phyloP scores from a whole-genome alignment of 257 asterid genomes.

The Striga asiatica region DNA sequence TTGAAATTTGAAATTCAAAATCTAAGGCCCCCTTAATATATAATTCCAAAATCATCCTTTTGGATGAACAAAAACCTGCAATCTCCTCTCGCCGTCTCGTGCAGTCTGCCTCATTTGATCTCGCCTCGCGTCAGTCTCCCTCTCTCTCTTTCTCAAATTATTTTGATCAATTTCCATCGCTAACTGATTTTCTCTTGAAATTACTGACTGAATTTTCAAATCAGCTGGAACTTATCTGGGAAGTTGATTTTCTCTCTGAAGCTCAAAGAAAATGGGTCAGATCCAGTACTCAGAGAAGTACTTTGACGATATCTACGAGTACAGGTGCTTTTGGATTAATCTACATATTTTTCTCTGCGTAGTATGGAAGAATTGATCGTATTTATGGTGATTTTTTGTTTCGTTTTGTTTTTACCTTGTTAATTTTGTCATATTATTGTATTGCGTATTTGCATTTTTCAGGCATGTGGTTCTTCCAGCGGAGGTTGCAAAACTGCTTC shows the following conservation, averaged over 20 bases:
- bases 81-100: neutral
- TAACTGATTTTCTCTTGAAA: neutral
- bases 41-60: neutral
- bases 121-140: neutral
- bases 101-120: neutral
- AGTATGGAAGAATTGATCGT: neutral
- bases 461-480: constrained; percentile 46
- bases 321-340: constrained; percentile 26
- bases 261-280: constrained; percentile 34
- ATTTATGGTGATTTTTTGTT: neutral
- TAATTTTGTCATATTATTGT: neutral
- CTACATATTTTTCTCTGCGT: neutral
- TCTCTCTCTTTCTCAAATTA: neutral
- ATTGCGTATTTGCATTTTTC: constrained; percentile 1
- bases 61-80: neutral
- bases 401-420: too few relatives aligned
- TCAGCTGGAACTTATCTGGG: neutral
- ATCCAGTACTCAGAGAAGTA: constrained; percentile 57
- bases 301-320: constrained; percentile 45
- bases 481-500: constrained; percentile 39
- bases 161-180: neutral
- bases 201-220: neutral
- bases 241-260: neutral
- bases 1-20: neutral
- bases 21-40: neutral